Conservation (phyloP, 2,329 filamentous ascomycete species). For the Phaeomoniella chlamydospora region DNA sequence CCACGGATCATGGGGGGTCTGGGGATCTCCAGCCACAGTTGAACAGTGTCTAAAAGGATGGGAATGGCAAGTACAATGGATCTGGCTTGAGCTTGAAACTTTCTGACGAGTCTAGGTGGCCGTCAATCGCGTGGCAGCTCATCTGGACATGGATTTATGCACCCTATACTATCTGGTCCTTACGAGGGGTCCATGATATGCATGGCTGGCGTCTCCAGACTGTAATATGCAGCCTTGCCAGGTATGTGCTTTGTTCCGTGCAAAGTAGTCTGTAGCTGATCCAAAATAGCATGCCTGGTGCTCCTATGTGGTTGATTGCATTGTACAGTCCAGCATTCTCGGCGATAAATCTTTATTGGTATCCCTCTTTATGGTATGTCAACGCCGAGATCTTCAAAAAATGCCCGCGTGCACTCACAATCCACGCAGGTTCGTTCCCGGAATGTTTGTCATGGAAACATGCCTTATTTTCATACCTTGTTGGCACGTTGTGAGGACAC, state of each 20-base stretch:
- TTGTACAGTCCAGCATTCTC: slow-evolving; percentile 37
- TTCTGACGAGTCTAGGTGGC: slow-evolving; percentile 23
- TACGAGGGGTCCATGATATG: slow-evolving; percentile 43
- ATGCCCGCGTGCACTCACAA: too few species aligned
- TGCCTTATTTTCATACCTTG: slow-evolving; percentile 45
- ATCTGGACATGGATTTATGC: slow-evolving; percentile 49
- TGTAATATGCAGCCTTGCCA: slow-evolving; percentile 26
- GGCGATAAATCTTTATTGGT: slow-evolving; percentile 35
- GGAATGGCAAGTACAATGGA: slow-evolving; percentile 40
- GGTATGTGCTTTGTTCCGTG: slow-evolving; percentile 17
- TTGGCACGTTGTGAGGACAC: too few species aligned
- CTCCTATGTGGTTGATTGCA: slow-evolving; percentile 44
- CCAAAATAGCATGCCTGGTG: slow-evolving; percentile 36
- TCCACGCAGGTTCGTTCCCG: slow-evolving; percentile 28
- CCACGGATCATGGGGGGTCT: slow-evolving; percentile 32
- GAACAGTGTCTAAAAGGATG: slow-evolving; percentile 36
- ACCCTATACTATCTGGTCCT: slow-evolving; percentile 42
- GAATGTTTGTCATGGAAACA: slow-evolving; percentile 44
- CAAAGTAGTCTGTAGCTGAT: slow-evolving; percentile 1
- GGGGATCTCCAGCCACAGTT: slow-evolving; percentile 39
- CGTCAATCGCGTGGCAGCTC: slow-evolving; percentile 48
- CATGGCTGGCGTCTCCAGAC: slow-evolving; percentile 49
- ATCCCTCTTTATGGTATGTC: slow-evolving; percentile 43
- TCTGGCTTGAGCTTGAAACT: slow-evolving; percentile 1
- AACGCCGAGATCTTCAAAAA: too few species aligned